Base-by-base conservation (phyloP, 345 rosid species). In the Arabidopsis suecica region DNA sequence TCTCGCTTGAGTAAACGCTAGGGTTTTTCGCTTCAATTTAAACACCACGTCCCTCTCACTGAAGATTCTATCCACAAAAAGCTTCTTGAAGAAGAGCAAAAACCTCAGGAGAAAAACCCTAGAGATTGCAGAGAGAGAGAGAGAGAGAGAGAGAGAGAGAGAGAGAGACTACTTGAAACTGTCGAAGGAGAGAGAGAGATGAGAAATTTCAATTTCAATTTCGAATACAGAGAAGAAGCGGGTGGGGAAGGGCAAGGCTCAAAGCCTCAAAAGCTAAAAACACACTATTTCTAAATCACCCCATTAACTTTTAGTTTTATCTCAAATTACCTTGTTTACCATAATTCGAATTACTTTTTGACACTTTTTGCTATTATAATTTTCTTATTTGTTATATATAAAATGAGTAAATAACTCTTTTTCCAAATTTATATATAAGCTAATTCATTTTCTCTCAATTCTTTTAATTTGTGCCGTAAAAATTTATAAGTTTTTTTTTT, bases 221-320 rank as follows among this genome's bases (percentile, higher is more conserved):
- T 88, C 86, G 92, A 88, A 86, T 85, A 85, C 28, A 53, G 30
- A 40, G 83, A 82, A 85, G 88, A 75, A 86, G 96, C 96, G 93
- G 91, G 93, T 87, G 83, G 61, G 63, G 62, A 42, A 40, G 58
- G 32, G 57, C 30, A 23, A 16, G 58, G 18, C 18, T n/a, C 56
- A 28, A 23, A 16, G 58, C 7, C 18, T n/a, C 56, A 28, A 51
- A 33, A 45, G 13, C 42, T 16, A 48, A 50, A 47, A 22, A 48
- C 62, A 55, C 18, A 7, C 3, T 41, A 55, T 69, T 69, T 57
- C 65, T 32, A 28, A 55, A n/a, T 20, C 30, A 11, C 56, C 63
- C 63, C 63, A 1, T n/a, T 9, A n/a, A 9, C 36, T 40, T 68
- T 68, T 3, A 3, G 6, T 16, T 44, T 14, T 45, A n/a, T 45